These are phyloP conservation scores for Exsudoporus frostii DNA, from an alignment of 768 basidiomycete species.

Conservation along the genomic window DNA sequence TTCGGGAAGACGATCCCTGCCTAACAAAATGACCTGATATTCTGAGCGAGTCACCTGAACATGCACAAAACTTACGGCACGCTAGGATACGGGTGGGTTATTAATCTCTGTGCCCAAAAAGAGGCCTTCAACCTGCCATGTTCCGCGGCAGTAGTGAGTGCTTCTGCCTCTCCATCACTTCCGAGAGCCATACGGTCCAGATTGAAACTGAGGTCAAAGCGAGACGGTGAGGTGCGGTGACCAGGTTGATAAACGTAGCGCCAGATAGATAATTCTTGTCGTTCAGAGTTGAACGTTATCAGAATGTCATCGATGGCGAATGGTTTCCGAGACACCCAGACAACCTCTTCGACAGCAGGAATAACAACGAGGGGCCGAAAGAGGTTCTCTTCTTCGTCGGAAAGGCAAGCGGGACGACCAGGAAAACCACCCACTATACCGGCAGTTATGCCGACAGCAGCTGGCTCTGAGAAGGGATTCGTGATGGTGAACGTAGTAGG, in stretches of 20 bases:
- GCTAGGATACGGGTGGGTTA: conserved; percentile 44
- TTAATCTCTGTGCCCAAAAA: conserved; percentile 69
- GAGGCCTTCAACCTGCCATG: conserved; percentile 67
- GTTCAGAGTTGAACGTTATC: conserved; percentile 58
- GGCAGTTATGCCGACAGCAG: conserved; percentile 63
- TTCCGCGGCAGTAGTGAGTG: conserved; percentile 41
- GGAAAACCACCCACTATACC: conserved; percentile 51
- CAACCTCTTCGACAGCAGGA: conserved; percentile 60
- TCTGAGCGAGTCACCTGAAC: not conserved
- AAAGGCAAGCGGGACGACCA: conserved; percentile 36
- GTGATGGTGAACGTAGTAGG: conserved; percentile 80
- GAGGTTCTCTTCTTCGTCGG: conserved; percentile 54
- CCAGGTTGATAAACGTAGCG: conserved; percentile 58
- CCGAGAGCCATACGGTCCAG: conserved; percentile 69
- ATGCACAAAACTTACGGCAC: conserved; percentile 45
- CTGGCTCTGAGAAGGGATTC: conserved; percentile 72
- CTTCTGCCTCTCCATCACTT: conserved; percentile 44
- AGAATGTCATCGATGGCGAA: conserved; percentile 46
- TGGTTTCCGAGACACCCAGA: conserved; percentile 53
- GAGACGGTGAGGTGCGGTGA: conserved; percentile 42
- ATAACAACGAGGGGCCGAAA: conserved; percentile 52
- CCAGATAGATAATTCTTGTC: conserved; percentile 61
- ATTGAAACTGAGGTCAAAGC: conserved; percentile 56
- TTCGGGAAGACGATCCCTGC: conserved; percentile 19
- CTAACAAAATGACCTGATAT: conserved; percentile 12